A percentile compares a stretch with the other conserved stretches of the same genome.
Conservation (phyloP, 805 yeast species). For the Starmerella stellata region DNA sequence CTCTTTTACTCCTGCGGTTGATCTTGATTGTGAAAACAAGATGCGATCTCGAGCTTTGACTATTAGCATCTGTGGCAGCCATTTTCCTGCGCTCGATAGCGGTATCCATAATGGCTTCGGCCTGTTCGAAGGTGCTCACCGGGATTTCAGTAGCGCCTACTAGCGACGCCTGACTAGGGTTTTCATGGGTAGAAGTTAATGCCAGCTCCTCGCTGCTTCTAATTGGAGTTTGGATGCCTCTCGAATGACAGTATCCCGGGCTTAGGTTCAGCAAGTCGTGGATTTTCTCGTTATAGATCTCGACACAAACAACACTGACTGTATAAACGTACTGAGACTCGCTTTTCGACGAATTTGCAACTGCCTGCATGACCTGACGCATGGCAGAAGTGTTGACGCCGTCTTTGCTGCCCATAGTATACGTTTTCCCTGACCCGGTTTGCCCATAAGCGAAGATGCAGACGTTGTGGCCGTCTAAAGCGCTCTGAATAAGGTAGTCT, state of each 20-base stretch:
- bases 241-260: not conserved
- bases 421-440: constrained; percentile 90
- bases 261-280: constrained; percentile 39
- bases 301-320: constrained; percentile 52
- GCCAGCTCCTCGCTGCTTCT: constrained; percentile 29
- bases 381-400: constrained; percentile 76
- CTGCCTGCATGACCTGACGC: constrained; percentile 45
- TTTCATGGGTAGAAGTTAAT: constrained; percentile 46
- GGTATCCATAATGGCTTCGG: constrained; percentile 31
- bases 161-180: constrained; percentile 38
- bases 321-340: constrained; percentile 21
- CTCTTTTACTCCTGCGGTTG: constrained; percentile 31
- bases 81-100: constrained; percentile 54
- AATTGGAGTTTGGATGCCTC: not conserved
- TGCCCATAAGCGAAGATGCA: constrained; percentile 96
- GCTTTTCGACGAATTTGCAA: constrained; percentile 30
- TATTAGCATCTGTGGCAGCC: constrained; percentile 66
- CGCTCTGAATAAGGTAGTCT: constrained; percentile 67
- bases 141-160: constrained; percentile 38
- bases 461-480: constrained; percentile 76
- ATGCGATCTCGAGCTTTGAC: constrained; percentile 81
- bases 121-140: constrained; percentile 33
- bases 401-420: constrained; percentile 60
- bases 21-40: constrained; percentile 54
- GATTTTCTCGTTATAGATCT: constrained; percentile 72